Percentiles rank a stretch among this genome's conserved stretches.
Conservation (phyloP, 441 rosid genomes). For the Mallotus japonicus region DNA sequence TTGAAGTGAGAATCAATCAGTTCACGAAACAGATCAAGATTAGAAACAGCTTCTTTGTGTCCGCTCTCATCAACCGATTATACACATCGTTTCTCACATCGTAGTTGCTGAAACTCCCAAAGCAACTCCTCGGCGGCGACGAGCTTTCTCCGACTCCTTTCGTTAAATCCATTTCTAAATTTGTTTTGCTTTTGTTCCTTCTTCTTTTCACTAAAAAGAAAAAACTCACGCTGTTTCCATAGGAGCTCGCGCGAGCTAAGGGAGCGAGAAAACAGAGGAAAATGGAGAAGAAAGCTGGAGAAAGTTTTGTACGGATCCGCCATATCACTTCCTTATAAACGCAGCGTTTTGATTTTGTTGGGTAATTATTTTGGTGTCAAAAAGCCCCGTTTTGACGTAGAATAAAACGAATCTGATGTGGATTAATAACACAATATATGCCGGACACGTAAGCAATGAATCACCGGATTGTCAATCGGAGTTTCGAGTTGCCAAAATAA, state of each 20-base stretch:
- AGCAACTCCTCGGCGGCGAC: constrained; percentile 60
- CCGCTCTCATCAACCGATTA: constrained; percentile 51
- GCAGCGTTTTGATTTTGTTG: no score
- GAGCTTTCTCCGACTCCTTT: constrained; percentile 83
- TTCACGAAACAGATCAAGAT: constrained; percentile 54
- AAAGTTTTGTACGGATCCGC: constrained; percentile 11
- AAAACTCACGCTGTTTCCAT: not conserved
- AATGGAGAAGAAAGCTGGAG: constrained; percentile 9
- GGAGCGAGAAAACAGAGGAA: not conserved
- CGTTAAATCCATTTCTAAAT: constrained; percentile 49
- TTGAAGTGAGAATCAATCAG: constrained; percentile 59
- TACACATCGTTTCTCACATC: constrained; percentile 56
- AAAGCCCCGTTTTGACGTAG: no score
- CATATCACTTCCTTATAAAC: no score
- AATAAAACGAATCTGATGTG: no score
- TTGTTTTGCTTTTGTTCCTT: not conserved
- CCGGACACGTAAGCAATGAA: no score
- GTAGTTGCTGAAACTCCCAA: constrained; percentile 40
- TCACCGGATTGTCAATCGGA: no score
- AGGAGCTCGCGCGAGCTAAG: no score
- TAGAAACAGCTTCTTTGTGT: constrained; percentile 42
- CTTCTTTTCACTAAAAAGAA: no score
- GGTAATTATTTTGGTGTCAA: no score
- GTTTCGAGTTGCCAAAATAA: no score
- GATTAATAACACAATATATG: no score